phyloP scores from a whole-genome alignment of 1,139 yeast species.

The Debaryomyces sp. region DNA sequence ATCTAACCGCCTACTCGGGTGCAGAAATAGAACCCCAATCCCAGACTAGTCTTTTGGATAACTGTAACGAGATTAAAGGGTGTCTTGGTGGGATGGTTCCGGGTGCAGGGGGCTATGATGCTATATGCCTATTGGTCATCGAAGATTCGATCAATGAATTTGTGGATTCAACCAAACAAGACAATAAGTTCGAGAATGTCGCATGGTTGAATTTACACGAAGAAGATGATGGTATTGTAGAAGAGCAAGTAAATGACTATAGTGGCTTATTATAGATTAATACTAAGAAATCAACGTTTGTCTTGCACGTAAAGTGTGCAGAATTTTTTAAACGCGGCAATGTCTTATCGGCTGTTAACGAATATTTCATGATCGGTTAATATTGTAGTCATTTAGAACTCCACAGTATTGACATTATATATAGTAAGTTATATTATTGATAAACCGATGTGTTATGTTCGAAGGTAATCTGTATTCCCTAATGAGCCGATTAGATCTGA shows the following conservation, averaged over 20 bases:
- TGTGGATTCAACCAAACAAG: conserved; percentile 28
- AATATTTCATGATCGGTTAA: conserved; percentile 2
- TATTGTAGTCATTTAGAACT: neutral
- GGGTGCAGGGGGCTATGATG: conserved; percentile 98
- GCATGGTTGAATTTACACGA: conserved; percentile 68
- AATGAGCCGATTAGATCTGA: neutral
- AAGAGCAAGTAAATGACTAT: conserved; percentile 36
- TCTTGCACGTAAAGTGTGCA: neutral
- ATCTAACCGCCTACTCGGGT: conserved; percentile 63
- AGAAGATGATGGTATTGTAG: conserved; percentile 55
- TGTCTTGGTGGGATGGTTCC: conserved; percentile 95
- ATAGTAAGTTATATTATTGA: neutral
- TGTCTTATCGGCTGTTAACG: neutral
- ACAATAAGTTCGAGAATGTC: conserved; percentile 42
- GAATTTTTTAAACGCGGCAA: neutral
- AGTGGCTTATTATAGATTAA: conserved; percentile 19
- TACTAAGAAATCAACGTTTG: neutral
- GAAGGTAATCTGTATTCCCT: neutral
- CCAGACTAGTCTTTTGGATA: conserved; percentile 74
- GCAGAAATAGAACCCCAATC: conserved; percentile 87
- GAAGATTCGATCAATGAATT: conserved; percentile 47
- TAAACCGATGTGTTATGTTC: neutral
- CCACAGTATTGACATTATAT: neutral
- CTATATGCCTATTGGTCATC: conserved; percentile 71
- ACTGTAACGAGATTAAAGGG: conserved; percentile 60